phyloP scores from a whole-genome alignment of 345 rosid genomes.

The Corchorus olitorius region DNA sequence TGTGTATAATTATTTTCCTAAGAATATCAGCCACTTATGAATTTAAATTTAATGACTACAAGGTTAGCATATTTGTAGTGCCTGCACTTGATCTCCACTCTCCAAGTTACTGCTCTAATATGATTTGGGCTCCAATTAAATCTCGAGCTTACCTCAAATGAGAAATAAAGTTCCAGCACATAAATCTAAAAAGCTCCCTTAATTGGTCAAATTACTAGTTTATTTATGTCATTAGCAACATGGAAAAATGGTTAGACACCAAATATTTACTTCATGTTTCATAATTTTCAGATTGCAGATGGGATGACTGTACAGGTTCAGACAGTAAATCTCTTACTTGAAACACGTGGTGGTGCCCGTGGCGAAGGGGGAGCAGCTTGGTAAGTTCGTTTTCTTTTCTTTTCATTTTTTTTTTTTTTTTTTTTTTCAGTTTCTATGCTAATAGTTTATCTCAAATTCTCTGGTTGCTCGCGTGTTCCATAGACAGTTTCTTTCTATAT shows the following conservation, averaged over 20 bases:
- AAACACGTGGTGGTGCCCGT: constrained; percentile 75
- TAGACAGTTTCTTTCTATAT: not conserved
- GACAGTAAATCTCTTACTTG: constrained; percentile 93
- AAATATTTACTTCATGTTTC: constrained; percentile 20
- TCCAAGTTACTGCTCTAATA: not conserved
- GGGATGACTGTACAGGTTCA: constrained; percentile 92
- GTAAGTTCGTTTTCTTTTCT: constrained; percentile 46
- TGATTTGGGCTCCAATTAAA: not conserved
- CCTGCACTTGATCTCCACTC: not conserved
- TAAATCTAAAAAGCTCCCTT: not conserved
- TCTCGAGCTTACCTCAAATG: not conserved
- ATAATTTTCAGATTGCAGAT: constrained; percentile 83
- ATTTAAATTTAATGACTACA: not conserved
- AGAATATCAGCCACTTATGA: not conserved
- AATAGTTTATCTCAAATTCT: not conserved
- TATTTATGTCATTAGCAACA: not conserved
- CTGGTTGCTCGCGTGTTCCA: not conserved
- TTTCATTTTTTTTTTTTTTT: too few species aligned
- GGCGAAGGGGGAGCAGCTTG: constrained; percentile 85
- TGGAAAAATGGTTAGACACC: constrained; percentile 12
- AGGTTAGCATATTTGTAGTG: constrained; percentile 1
- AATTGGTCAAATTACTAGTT: not conserved
- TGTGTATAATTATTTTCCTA: not conserved
- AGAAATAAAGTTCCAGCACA: not conserved
- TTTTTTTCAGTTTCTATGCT: constrained; percentile 4